Conservation (phyloP, 2,329 filamentous ascomycete species). For the Aureobasidium sp. region DNA sequence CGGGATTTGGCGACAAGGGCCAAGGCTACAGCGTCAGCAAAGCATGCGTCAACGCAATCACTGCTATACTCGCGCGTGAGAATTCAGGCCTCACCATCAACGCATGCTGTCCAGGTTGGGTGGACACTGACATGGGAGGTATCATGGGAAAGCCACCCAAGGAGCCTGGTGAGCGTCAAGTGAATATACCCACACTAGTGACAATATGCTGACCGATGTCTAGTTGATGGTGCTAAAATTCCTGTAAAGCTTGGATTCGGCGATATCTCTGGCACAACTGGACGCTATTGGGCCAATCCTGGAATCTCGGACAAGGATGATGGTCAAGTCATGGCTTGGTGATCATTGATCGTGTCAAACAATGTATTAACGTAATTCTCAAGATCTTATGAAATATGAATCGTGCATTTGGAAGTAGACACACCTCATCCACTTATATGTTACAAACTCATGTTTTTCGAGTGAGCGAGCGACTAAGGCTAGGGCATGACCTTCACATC, state of each 20-base stretch:
- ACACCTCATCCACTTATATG: not conserved
- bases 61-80: conserved; percentile 26
- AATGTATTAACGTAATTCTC: not conserved
- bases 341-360: not conserved
- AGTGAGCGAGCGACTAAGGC: no score
- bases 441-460: not conserved
- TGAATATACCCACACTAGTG: not conserved
- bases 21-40: conserved; percentile 30
- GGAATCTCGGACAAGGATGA: conserved; percentile 24
- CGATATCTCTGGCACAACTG: conserved; percentile 27
- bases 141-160: conserved; percentile 28
- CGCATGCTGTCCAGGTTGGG: conserved; percentile 32
- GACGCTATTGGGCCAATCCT: conserved; percentile 31
- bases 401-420: not conserved
- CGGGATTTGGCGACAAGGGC: conserved; percentile 23
- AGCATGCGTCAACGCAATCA: conserved; percentile 28
- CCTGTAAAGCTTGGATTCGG: conserved; percentile 29
- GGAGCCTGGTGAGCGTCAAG: conserved; percentile 14
- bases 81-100: conserved; percentile 26
- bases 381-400: not conserved
- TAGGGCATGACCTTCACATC: conserved; percentile 35
- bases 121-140: conserved; percentile 30
- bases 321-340: conserved; percentile 28
- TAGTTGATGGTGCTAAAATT: conserved; percentile 30
- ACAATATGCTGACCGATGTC: not conserved